Percentiles rank a stretch among this genome's conserved stretches.
Evolutionary conservation across 352 stramenopile genomes (phyloP).

Genomic region (Phytophthora sojae): DNA sequence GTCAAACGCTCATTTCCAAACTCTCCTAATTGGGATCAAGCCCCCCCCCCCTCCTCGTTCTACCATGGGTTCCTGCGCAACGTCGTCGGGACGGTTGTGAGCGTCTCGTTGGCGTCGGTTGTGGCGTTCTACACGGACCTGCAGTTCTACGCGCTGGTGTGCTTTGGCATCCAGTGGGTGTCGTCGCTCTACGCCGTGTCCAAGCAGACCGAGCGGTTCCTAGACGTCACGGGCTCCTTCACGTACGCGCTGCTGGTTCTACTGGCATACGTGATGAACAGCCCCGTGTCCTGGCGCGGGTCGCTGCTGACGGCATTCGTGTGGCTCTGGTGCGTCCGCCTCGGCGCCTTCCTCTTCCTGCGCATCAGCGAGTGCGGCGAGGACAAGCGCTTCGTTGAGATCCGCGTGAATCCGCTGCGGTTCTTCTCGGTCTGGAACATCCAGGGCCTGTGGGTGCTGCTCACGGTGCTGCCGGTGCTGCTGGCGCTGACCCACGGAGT

Average conservation of each 20-base stretch:
- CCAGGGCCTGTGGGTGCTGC: constrained; percentile 85
- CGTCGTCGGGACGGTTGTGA: constrained; percentile 47
- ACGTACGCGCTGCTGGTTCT: constrained; percentile 75
- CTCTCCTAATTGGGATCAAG: neutral
- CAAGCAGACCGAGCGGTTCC: constrained; percentile 81
- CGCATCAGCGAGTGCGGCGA: constrained; percentile 73
- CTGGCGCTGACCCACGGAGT: constrained; percentile 52
- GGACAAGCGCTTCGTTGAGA: constrained; percentile 80
- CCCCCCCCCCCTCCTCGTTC: neutral
- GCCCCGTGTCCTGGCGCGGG: constrained; percentile 52
- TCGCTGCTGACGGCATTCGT: constrained; percentile 70
- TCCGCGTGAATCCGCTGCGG: constrained; percentile 62
- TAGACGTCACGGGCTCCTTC: constrained; percentile 81
- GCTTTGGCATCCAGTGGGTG: constrained; percentile 71
- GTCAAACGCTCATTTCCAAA: constrained; percentile 6
- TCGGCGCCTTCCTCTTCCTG: constrained; percentile 82
- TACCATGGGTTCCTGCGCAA: neutral
- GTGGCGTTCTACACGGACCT: constrained; percentile 51
- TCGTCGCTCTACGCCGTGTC: constrained; percentile 70
- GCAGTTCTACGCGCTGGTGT: constrained; percentile 55
- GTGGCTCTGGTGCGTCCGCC: constrained; percentile 79
- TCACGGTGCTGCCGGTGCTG: constrained; percentile 77
- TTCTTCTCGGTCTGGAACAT: constrained; percentile 87
- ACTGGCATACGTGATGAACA: neutral
- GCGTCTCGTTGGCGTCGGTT: constrained; percentile 41